These are phyloP conservation scores for Cynara cardunculus DNA, from an alignment of 129 eudicot genomes.

Conservation along the genomic window DNA sequence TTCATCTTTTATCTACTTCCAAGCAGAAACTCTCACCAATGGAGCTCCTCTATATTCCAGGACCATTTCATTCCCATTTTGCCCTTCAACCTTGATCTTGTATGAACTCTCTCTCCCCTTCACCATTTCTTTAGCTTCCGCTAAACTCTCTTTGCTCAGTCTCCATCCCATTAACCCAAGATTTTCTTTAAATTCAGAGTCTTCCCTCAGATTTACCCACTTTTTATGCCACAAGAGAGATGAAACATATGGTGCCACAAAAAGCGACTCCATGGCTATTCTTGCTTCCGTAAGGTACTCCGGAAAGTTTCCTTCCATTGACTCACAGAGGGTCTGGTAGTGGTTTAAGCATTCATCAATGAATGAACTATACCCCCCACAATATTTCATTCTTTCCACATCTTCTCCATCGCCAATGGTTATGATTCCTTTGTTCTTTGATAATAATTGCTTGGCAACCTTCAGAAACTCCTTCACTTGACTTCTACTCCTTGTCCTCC, in stretches of 20 bases:
- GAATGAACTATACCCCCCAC: slow-evolving; percentile 23
- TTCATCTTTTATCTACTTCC: slow-evolving; percentile 34
- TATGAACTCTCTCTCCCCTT: slow-evolving; percentile 36
- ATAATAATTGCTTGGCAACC: slow-evolving; percentile 32
- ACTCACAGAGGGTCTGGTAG: slow-evolving; percentile 48
- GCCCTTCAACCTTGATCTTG: slow-evolving; percentile 42
- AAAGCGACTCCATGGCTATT: slow-evolving; percentile 53
- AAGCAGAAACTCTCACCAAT: slow-evolving; percentile 50
- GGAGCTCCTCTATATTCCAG: slow-evolving; percentile 60
- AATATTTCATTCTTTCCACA: slow-evolving; percentile 8
- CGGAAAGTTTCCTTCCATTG: slow-evolving; percentile 48
- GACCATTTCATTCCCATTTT: slow-evolving; percentile 51
- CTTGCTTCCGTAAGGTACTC: slow-evolving; percentile 56
- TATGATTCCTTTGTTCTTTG: slow-evolving; percentile 39
- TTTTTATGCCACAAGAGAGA: slow-evolving; percentile 36
- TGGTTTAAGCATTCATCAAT: slow-evolving; percentile 33
- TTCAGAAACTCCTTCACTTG: slow-evolving; percentile 36
- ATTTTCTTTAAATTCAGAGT: not conserved
- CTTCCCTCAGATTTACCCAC: slow-evolving; percentile 40
- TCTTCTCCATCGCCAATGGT: slow-evolving; percentile 58
- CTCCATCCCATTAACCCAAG: slow-evolving; percentile 34
- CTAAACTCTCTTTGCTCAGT: slow-evolving; percentile 40
- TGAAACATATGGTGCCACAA: slow-evolving; percentile 48
- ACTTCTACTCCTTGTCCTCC: slow-evolving; percentile 32
- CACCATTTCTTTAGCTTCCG: slow-evolving; percentile 58